Conservation (phyloP, 352 stramenopile genomes). For the Phytopythium litorale region DNA sequence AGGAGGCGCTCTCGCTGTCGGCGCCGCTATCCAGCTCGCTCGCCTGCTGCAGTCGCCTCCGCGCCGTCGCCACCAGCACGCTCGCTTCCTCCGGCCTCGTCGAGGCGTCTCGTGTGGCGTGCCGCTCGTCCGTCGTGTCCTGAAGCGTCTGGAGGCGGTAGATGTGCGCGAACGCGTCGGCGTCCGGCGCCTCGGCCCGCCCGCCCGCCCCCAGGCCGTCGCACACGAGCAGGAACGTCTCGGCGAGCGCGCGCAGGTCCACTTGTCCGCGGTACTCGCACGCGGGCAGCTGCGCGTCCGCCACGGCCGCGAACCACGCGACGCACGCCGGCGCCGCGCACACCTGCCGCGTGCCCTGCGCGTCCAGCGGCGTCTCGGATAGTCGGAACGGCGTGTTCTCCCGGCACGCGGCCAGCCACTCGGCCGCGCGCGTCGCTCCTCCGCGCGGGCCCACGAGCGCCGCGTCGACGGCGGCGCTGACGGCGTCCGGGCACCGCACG, state of each 20-base stretch:
- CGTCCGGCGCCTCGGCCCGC: conserved; percentile 19
- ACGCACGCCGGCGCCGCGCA: background rate
- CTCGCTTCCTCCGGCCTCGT: background rate
- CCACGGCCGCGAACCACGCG: conserved; percentile 1
- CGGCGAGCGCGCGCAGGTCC: conserved; percentile 26
- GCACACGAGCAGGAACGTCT: conserved; percentile 25
- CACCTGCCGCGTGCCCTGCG: background rate
- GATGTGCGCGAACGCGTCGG: conserved; percentile 20
- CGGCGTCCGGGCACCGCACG: background rate
- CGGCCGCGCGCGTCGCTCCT: background rate
- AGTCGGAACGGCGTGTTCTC: background rate
- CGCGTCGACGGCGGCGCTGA: background rate
- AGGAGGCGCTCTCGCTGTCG: background rate
- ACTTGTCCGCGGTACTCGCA: conserved; percentile 27
- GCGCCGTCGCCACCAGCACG: conserved; percentile 1
- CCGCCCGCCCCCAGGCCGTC: conserved; percentile 14
- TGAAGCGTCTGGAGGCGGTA: conserved; percentile 21
- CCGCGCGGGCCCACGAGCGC: background rate
- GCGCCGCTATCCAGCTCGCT: background rate
- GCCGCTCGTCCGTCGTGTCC: conserved; percentile 10
- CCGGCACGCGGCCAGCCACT: background rate
- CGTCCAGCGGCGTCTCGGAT: background rate
- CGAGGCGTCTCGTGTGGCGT: background rate
- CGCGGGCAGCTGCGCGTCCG: conserved; percentile 15
- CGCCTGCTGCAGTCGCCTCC: background rate